Base-by-base conservation (phyloP, 495 filamentous ascomycete genomes). In the Aspergillus carlsbadensis region DNA sequence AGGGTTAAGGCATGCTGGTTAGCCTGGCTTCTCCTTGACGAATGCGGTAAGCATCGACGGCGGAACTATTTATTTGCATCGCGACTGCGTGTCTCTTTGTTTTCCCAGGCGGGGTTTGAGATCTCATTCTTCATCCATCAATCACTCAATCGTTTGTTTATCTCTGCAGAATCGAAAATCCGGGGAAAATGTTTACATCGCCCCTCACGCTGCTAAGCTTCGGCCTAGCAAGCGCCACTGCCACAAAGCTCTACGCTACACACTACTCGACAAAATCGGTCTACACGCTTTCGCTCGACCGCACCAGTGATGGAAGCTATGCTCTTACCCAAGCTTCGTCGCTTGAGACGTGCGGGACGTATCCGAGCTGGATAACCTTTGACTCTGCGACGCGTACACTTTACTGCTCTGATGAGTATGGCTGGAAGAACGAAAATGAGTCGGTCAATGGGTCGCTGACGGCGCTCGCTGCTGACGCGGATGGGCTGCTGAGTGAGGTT, bases 351-450 rank as follows among this genome's bases (percentile, higher is more conserved):
- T 87, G 84, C 68, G 79, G 74, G 13, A 58, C 61, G 17, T 79
- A 81, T 60, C 80, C 84, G n/a, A 81, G 81, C 42, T 87, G 83
- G 82, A 64, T 87, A 43, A 77, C 77, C 7, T 72, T 81, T 33
- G 83, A 96, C 66, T 15, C 71, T 13, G 59, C 65, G 41, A 70
- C 76, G 36, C 62, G 67, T 10, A 70, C 77, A 10, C 62, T 88
- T 20, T 88, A 86, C 72, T 87, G 84, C 70, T 66, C 83, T 29
- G 79, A 87, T 50, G 86, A 88, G 53, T n/a, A 48, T n/a, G 53
- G 53, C 3, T 29, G 20, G 8, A 59, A 58, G 36, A 52, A 42
- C 0, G 63, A 66, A 1, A 60, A 68, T 47, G 51, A 60, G 2
- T 47, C 49, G 3, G 64, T 54, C 8, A 61, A 69, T 35, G 69